Conservation (phyloP, 2,329 filamentous ascomycete genomes). For the Plenodomus biglobosus region DNA sequence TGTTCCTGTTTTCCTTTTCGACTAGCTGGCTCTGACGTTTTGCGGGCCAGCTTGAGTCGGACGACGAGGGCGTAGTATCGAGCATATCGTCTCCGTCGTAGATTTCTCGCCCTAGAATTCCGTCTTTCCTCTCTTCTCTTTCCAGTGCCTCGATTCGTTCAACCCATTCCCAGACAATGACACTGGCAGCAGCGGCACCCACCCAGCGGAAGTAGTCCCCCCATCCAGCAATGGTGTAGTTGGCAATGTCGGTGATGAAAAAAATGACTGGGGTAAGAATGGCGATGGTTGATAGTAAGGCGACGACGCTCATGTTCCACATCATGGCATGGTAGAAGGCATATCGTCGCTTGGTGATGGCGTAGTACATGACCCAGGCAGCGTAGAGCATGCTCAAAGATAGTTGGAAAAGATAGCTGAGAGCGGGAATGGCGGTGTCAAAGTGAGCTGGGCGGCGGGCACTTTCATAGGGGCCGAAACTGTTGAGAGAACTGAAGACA, state of each 20-base stretch:
- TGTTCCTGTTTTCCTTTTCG: slow-evolving; percentile 37
- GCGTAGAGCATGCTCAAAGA: slow-evolving; percentile 85
- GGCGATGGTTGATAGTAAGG: slow-evolving; percentile 74
- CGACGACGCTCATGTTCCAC: slow-evolving; percentile 83
- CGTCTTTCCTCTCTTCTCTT: slow-evolving; percentile 90
- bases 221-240: slow-evolving; percentile 85
- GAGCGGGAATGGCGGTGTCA: slow-evolving; percentile 83
- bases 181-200: slow-evolving; percentile 88
- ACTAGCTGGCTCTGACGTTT: slow-evolving; percentile 42
- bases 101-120: slow-evolving; percentile 84
- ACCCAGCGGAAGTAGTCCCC: slow-evolving; percentile 96
- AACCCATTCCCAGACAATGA: slow-evolving; percentile 99
- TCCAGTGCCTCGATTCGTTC: slow-evolving; percentile 91
- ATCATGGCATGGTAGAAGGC: slow-evolving; percentile 89
- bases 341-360: slow-evolving; percentile 86
- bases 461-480: slow-evolving; percentile 64
- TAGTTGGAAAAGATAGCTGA: slow-evolving; percentile 88
- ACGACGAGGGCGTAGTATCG: slow-evolving; percentile 61
- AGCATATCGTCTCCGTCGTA: slow-evolving; percentile 95
- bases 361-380: slow-evolving; percentile 91
- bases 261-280: slow-evolving; percentile 89
- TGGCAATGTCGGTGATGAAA: slow-evolving; percentile 86
- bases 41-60: slow-evolving; percentile 55
- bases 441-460: slow-evolving; percentile 71
- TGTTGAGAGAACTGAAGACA: slow-evolving; percentile 88